A percentile compares a stretch with the other conserved stretches of the same genome.
Conservation (phyloP, 352 stramenopile species). For the Pythium diclinum region DNA sequence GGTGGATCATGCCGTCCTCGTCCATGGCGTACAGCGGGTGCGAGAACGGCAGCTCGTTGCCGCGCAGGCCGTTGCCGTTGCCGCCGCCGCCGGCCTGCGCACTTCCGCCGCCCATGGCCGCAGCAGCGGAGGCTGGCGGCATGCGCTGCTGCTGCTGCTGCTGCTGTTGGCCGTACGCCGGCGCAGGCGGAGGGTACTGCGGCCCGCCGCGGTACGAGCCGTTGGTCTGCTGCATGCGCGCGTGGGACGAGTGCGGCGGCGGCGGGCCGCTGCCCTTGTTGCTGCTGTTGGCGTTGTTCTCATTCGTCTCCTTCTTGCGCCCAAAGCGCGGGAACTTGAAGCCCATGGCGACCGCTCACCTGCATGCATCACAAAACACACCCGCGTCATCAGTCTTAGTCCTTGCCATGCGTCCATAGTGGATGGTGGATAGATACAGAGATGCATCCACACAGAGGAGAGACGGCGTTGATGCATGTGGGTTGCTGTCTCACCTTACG, state of each 20-base stretch:
- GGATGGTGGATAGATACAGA: not conserved
- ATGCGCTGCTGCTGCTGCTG: conserved; percentile 16
- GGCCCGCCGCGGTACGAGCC: not conserved
- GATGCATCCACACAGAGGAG: not conserved
- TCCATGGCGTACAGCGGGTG: conserved; percentile 87
- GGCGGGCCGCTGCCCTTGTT: conserved; percentile 46
- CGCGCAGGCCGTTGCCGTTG: conserved; percentile 23
- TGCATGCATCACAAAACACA: not conserved
- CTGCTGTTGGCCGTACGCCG: not conserved
- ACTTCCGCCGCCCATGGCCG: conserved; percentile 11
- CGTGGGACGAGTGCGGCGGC: conserved; percentile 41
- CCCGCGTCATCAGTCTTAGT: not conserved
- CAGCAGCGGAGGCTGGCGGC: conserved; percentile 22
- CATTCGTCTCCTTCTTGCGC: conserved; percentile 65
- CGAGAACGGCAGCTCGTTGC: conserved; percentile 50
- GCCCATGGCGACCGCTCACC: conserved; percentile 38
- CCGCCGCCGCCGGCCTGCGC: conserved; percentile 6
- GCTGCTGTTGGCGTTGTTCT: conserved; percentile 32
- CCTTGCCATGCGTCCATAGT: not conserved
- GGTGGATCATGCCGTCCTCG: conserved; percentile 74
- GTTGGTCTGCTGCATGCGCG: conserved; percentile 10
- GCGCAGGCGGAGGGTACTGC: conserved; percentile 30
- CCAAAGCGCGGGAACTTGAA: conserved; percentile 72
- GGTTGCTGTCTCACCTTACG: not conserved
- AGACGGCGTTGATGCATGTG: not conserved